A percentile compares a stretch with the other conserved stretches of the same genome.
These are phyloP conservation scores for Capronia coronata DNA, from an alignment of 2,329 filamentous ascomycete species.

Conservation along the genomic window DNA sequence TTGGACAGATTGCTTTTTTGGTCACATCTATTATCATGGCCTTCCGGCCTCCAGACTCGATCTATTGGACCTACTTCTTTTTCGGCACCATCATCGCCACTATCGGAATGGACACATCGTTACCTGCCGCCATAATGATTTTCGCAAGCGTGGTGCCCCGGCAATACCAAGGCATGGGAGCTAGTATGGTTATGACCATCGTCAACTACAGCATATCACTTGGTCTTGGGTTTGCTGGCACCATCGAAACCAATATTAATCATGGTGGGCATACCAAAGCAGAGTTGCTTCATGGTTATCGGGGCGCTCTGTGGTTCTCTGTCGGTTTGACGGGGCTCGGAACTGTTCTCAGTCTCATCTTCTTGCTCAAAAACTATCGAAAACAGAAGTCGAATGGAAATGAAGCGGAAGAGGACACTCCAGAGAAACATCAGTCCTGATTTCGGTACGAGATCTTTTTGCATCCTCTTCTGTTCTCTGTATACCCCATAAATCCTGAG, in stretches of 20 bases:
- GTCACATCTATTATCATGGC: constrained; percentile 7
- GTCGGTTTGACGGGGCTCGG: constrained; percentile 34
- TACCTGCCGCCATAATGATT: constrained; percentile 38
- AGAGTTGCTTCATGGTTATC: constrained; percentile 34
- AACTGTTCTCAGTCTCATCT: constrained; percentile 4
- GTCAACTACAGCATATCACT: constrained; percentile 40
- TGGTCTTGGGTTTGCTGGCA: constrained; percentile 40
- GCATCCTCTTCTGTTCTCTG: too few relatives aligned
- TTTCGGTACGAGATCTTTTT: too few relatives aligned
- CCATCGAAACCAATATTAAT: constrained; percentile 36
- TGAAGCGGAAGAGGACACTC: not conserved
- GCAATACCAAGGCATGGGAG: constrained; percentile 38
- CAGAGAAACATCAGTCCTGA: too few relatives aligned
- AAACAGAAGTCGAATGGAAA: not conserved
- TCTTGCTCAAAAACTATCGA: not conserved
- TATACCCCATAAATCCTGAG: not conserved
- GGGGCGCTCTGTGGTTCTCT: constrained; percentile 35
- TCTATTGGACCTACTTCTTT: constrained; percentile 58
- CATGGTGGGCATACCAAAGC: constrained; percentile 27
- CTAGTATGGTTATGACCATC: constrained; percentile 35
- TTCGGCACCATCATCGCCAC: constrained; percentile 48
- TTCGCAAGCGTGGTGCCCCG: constrained; percentile 35
- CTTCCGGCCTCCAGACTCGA: constrained; percentile 33
- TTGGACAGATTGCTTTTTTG: constrained; percentile 9
- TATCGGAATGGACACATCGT: constrained; percentile 38